A percentile compares a stretch with the other conserved stretches of the same genome.
phyloP scores from a whole-genome alignment of 768 basidiomycete genomes.

The Mycena rosella region DNA sequence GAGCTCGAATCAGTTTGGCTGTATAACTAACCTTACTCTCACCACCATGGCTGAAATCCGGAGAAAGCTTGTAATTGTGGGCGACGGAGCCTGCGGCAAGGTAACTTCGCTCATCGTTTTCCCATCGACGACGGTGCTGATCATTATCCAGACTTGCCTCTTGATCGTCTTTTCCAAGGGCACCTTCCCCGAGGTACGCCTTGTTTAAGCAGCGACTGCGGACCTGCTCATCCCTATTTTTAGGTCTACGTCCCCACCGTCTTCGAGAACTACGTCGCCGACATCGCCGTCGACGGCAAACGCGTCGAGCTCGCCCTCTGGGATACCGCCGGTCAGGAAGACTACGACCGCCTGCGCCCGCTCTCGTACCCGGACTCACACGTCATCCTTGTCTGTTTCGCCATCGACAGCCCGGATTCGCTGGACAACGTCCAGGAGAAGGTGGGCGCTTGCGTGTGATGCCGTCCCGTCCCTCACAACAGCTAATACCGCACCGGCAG shows the following conservation, averaged over 20 bases:
- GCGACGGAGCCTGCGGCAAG: conserved; percentile 98
- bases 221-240: neutral
- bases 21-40: neutral
- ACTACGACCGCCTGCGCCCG: conserved; percentile 98
- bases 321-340: conserved; percentile 99
- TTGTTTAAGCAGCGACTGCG: neutral
- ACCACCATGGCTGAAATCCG: conserved; percentile 93
- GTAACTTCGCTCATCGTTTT: conserved; percentile 50
- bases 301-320: conserved; percentile 98
- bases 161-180: conserved; percentile 98
- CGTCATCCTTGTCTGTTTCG: conserved; percentile 99
- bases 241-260: conserved; percentile 99
- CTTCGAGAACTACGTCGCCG: conserved; percentile 99
- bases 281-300: conserved; percentile 98
- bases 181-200: conserved; percentile 91
- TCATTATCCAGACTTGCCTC: conserved; percentile 78
- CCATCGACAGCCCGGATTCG: conserved; percentile 97
- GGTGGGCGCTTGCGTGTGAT: conserved; percentile 64
- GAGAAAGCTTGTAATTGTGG: conserved; percentile 98
- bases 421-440: conserved; percentile 99
- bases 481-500: conserved; percentile 56
- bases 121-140: conserved; percentile 10
- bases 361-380: conserved; percentile 99
- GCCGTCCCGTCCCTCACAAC: no score
- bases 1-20: no score